Conservation (phyloP, 768 basidiomycete genomes). For the Jaapia argillacea region DNA sequence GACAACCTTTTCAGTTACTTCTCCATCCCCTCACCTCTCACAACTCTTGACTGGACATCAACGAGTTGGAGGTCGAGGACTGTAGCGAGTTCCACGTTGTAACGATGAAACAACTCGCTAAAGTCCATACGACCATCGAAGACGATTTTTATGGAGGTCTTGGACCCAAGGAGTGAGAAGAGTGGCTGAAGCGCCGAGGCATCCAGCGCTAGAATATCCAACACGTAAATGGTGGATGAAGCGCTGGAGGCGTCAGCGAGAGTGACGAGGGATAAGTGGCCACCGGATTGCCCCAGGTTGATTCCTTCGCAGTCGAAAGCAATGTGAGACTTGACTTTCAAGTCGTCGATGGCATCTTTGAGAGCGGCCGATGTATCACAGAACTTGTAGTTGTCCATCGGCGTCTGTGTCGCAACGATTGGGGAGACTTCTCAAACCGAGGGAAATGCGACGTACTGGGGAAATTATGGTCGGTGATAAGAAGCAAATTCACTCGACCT, state of each 20-base stretch:
- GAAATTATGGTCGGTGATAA: no score
- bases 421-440: no score
- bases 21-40: slow-evolving; percentile 18
- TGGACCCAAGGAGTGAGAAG: slow-evolving; percentile 17
- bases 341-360: no score
- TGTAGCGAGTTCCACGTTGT: slow-evolving; percentile 16
- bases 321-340: no score
- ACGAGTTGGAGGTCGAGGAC: slow-evolving; percentile 31
- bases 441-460: no score
- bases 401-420: no score
- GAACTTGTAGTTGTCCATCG: no score
- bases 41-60: slow-evolving; percentile 22
- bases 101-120: slow-evolving; percentile 19
- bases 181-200: slow-evolving; percentile 10
- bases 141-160: slow-evolving; percentile 22
- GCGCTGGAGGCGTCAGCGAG: slow-evolving; percentile 22
- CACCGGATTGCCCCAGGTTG: slow-evolving; percentile 19
- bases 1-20: slow-evolving; percentile 14
- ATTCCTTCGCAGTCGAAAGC: slow-evolving; percentile 29
- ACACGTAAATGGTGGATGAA: slow-evolving; percentile 22
- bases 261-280: slow-evolving; percentile 25
- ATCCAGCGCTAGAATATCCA: slow-evolving; percentile 23
- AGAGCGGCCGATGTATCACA: no score
- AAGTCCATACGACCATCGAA: slow-evolving; percentile 32
- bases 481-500: no score